phyloP scores from a whole-genome alignment of 2,329 filamentous ascomycete species.

The Parastagonospora avenae region DNA sequence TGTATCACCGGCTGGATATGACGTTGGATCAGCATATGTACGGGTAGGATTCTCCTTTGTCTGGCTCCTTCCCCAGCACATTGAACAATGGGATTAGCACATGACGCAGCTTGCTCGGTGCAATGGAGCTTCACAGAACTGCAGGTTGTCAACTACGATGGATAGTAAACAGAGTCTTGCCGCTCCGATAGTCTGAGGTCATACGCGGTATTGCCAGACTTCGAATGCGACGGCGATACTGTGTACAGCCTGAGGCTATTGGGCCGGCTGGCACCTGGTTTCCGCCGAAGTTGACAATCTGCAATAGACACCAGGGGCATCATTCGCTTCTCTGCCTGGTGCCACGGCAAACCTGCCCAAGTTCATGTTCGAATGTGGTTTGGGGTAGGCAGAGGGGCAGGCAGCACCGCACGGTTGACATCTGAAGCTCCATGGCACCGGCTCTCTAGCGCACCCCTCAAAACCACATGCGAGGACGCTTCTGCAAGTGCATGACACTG shows the following conservation, averaged over 20 bases:
- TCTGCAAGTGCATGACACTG: background rate
- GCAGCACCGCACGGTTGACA: conserved; percentile 45
- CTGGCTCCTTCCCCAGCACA: conserved; percentile 8
- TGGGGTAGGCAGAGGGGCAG: conserved; percentile 40
- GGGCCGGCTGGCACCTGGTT: too few species aligned
- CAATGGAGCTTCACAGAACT: conserved; percentile 12
- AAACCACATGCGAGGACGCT: conserved; percentile 24
- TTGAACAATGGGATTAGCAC: background rate
- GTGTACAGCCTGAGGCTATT: too few species aligned
- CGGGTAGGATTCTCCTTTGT: conserved; percentile 44
- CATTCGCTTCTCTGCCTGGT: conserved; percentile 32
- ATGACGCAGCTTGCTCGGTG: conserved; percentile 15
- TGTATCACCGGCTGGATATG: conserved; percentile 45
- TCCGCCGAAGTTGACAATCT: too few species aligned
- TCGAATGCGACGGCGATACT: too few species aligned
- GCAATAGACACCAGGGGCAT: conserved; percentile 8
- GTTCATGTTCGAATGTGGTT: conserved; percentile 22
- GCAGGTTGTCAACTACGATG: too few species aligned
- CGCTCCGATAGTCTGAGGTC: too few species aligned
- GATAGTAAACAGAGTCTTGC: too few species aligned
- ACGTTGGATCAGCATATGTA: conserved; percentile 49
- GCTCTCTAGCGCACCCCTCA: conserved; percentile 23
- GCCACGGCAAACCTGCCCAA: conserved; percentile 18
- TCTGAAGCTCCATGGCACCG: conserved; percentile 30
- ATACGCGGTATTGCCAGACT: too few species aligned